These are phyloP conservation scores for Conticribra guillardii DNA, from an alignment of 108 stramenopile species.

Conservation along the genomic window DNA sequence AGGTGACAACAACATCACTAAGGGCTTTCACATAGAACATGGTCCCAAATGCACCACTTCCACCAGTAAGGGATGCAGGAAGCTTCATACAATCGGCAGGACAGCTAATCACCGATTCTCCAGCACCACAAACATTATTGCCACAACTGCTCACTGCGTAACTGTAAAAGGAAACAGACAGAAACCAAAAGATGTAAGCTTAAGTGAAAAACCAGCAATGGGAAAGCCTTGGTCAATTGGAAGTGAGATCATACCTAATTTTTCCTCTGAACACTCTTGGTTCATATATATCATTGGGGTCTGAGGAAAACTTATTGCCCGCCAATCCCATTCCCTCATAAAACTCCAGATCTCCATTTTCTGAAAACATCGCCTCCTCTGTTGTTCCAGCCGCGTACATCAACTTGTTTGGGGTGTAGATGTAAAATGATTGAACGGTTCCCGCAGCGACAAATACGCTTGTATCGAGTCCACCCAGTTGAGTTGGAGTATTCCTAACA, in stretches of 20 bases:
- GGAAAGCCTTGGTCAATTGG: too few species aligned
- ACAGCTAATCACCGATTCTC: conserved; percentile 1
- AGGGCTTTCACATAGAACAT: conserved; percentile 32
- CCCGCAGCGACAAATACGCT: conserved; percentile 2
- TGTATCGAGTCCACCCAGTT: not conserved
- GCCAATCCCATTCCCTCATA: conserved; percentile 11
- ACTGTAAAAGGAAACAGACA: too few species aligned
- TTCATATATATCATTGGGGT: not conserved
- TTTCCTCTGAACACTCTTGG: conserved; percentile 16
- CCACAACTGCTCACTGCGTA: too few species aligned
- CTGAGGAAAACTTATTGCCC: not conserved
- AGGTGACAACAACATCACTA: conserved; percentile 20
- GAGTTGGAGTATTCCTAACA: not conserved
- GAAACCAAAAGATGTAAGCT: too few species aligned
- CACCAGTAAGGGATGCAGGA: conserved; percentile 7
- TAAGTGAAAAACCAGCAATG: too few species aligned
- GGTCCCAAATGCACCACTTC: conserved; percentile 10
- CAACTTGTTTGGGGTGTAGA: conserved; percentile 13
- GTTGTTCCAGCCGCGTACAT: conserved; percentile 7
- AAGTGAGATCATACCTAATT: conserved; percentile 11
- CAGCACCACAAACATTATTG: conserved; percentile 1
- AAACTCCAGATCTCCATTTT: conserved; percentile 5
- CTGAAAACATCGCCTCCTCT: not conserved
- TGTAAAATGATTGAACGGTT: conserved; percentile 6
- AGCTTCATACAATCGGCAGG: conserved; percentile 9